phyloP scores from a whole-genome alignment of 306 rosid genomes.

The Medicago ruthenica region DNA sequence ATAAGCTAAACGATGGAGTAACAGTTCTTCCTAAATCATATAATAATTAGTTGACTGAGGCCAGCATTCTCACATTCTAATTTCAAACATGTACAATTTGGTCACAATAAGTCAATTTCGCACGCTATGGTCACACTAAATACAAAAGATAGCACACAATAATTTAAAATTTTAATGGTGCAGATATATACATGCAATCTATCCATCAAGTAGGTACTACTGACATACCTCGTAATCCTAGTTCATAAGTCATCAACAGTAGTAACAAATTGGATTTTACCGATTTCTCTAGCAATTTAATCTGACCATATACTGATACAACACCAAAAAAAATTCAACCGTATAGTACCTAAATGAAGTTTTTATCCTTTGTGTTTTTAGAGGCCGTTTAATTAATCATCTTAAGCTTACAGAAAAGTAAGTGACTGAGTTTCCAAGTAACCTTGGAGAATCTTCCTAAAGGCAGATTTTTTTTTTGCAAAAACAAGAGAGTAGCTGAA shows the following conservation, averaged over 20 bases:
- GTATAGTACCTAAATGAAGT: slow-evolving; percentile 2
- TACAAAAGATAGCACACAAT: slow-evolving; percentile 13
- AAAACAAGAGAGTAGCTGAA: too few species aligned
- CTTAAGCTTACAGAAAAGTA: slow-evolving; percentile 19
- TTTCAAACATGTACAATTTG: background rate
- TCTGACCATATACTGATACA: background rate
- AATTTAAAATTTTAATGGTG: background rate
- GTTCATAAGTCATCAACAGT: background rate
- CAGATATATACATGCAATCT: background rate
- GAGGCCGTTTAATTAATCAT: slow-evolving; percentile 10
- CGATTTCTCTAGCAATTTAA: too few species aligned
- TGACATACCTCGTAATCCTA: background rate
- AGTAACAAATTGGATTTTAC: slow-evolving; percentile 5
- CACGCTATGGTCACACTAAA: background rate
- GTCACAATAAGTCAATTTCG: background rate
- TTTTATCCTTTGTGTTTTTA: slow-evolving; percentile 7
- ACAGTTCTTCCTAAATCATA: background rate
- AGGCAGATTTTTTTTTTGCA: background rate
- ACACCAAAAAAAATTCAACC: slow-evolving; percentile 21
- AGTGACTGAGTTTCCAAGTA: slow-evolving; percentile 15
- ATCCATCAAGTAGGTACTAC: background rate
- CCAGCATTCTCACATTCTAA: slow-evolving; percentile 13
- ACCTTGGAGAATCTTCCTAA: background rate
- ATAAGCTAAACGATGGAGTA: slow-evolving; percentile 19
- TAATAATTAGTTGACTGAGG: background rate